Evolutionary conservation across 2,329 filamentous ascomycete genomes (phyloP), one percentile per base, ranked within the genome.

Genomic region (Exophiala sideris): DNA sequence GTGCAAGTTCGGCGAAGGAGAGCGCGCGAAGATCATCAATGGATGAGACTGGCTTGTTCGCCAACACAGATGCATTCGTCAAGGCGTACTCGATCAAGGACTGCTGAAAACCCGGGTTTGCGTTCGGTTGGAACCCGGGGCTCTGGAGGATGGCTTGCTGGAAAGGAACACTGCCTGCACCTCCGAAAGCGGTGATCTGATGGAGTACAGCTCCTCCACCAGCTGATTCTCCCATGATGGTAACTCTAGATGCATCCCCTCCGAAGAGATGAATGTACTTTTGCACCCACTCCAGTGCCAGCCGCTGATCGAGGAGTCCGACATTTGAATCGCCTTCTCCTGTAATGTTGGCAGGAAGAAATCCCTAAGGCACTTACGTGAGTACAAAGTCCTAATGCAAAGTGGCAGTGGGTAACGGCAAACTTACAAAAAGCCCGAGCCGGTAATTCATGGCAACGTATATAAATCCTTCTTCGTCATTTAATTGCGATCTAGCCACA

Each of bases 351-450:
- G 50, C 44, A 3, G 50, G 50, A 20, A 53, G 36, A 16, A 53
- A 53, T 8, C 50, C 45, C 50, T 53, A 11, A 21, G 14, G 3
- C 20, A 36, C 14, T 5, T n/a, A 46, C 2, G 12, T 50, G 14
- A 50, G 47, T 14, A 14, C 5, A 3, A 48, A 24, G 16, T 36
- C 3, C 16, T 64, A 58, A 33, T 32, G 16, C 3, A 14, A 20
- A 9, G 21, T 8, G 24, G n/a, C 12, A 20, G 3, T 7, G 72
- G 69, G 41, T 76, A 68, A 16, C 65, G 74, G 14, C 72, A 70
- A 64, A 68, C 70, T 79, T 5, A 77, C 77, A 63, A 79, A 76
- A 5, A 73, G 73, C 1, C 76, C 76, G 9, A 80, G 65, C 62
- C 69, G 65, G 42, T 71, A 70, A 53, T 71, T 71, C 45, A 67